These are phyloP conservation scores for Xylaria hypoxylon DNA, from an alignment of 2,329 filamentous ascomycete species.

Conservation along the genomic window DNA sequence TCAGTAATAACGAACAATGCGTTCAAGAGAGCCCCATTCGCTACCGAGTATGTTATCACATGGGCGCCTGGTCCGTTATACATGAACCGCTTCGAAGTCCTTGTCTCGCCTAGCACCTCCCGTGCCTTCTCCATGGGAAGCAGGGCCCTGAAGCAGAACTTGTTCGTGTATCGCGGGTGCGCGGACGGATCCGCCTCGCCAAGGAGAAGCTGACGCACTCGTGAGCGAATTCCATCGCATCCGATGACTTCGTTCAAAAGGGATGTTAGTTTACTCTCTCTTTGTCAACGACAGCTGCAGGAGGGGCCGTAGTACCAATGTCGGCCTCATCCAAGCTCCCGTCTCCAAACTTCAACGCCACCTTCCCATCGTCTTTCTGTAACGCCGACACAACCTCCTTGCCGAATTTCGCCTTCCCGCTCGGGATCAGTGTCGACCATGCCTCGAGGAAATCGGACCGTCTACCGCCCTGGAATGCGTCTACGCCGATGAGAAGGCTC, in stretches of 20 bases:
- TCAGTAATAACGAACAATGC: conserved; percentile 61
- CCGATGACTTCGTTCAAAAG: conserved; percentile 60
- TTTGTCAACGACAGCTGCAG: background rate
- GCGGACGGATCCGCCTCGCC: conserved; percentile 59
- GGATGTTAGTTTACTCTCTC: conserved; percentile 16
- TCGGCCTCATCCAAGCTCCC: conserved; percentile 50
- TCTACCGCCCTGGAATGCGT: conserved; percentile 57
- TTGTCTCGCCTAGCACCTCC: conserved; percentile 60
- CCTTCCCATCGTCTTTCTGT: conserved; percentile 41
- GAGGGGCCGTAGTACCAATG: conserved; percentile 39
- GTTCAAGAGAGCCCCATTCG: conserved; percentile 68
- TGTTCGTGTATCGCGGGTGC: conserved; percentile 64
- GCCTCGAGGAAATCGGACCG: conserved; percentile 57
- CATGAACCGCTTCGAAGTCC: conserved; percentile 64
- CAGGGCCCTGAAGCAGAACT: conserved; percentile 72
- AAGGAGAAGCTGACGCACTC: conserved; percentile 63
- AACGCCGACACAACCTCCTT: conserved; percentile 52
- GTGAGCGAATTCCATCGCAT: conserved; percentile 73
- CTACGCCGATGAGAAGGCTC: conserved; percentile 54
- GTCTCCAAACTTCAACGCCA: conserved; percentile 50
- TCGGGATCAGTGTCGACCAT: conserved; percentile 51
- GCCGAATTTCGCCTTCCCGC: conserved; percentile 48
- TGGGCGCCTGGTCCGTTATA: conserved; percentile 69
- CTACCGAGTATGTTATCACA: conserved; percentile 71
- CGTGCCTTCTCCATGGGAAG: conserved; percentile 68